Percentiles rank a stretch among this genome's conserved stretches.
Conservation (phyloP, 352 stramenopile species). For the Phytophthora fragariaefolia region DNA sequence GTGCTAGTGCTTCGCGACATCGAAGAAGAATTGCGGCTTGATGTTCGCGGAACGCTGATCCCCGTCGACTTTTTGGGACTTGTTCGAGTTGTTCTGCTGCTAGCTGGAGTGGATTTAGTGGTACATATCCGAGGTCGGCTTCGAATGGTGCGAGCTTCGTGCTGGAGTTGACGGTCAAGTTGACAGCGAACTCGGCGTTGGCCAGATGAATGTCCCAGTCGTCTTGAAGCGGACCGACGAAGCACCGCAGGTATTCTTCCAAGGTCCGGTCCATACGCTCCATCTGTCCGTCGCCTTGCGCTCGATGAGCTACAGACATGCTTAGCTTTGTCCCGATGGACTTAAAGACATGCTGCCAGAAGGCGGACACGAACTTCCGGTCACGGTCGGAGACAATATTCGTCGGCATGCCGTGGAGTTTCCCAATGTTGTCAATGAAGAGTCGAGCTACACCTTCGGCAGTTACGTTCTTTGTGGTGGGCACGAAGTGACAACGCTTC, state of each 20-base stretch:
- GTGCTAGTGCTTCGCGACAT: slow-evolving; percentile 13
- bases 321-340: slow-evolving; percentile 8
- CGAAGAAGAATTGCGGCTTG: slow-evolving; percentile 12
- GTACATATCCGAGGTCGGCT: slow-evolving; percentile 17
- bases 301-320: slow-evolving; percentile 16
- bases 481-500: slow-evolving; percentile 13
- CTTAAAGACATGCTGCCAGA: slow-evolving; percentile 14
- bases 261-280: slow-evolving; percentile 12
- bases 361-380: slow-evolving; percentile 22
- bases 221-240: slow-evolving; percentile 16
- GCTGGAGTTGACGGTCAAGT: slow-evolving; percentile 14
- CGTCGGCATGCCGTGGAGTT: slow-evolving; percentile 6
- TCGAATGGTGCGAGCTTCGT: slow-evolving; percentile 26
- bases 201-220: slow-evolving; percentile 20
- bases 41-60: slow-evolving; percentile 8
- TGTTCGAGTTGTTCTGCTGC: background rate
- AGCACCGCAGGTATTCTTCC: slow-evolving; percentile 15
- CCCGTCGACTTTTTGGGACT: background rate
- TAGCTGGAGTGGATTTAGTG: slow-evolving; percentile 4
- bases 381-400: slow-evolving; percentile 26
- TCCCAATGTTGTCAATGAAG: slow-evolving; percentile 24
- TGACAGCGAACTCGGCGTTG: slow-evolving; percentile 9
- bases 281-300: slow-evolving; percentile 17
- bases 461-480: slow-evolving; percentile 1
- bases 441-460: slow-evolving; percentile 10